Conservation (phyloP, 1,284 basidiomycete species). For the Jaminaea rosea region DNA sequence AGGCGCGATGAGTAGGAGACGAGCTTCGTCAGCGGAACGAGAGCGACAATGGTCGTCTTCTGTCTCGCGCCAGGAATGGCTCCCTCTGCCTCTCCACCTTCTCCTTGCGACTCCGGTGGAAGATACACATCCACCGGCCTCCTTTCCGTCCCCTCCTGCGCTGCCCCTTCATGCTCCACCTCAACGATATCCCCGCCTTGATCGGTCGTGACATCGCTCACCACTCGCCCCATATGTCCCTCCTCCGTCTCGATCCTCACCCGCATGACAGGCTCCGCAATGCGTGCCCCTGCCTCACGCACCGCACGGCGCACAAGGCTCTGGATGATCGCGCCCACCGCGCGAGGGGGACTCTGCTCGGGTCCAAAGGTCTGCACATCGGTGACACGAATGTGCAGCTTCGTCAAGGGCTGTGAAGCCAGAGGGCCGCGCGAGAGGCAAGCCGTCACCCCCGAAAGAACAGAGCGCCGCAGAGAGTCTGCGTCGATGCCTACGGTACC, state of each 20-base stretch:
- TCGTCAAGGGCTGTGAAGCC: conserved; percentile 33
- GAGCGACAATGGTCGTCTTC: conserved; percentile 44
- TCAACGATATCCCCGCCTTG: conserved; percentile 34
- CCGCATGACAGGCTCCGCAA: conserved; percentile 45
- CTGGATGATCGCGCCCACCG: conserved; percentile 24
- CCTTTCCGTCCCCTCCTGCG: conserved; percentile 52
- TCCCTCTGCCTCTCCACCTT: conserved; percentile 15
- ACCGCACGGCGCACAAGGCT: conserved; percentile 22
- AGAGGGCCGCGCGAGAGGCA: conserved; percentile 36
- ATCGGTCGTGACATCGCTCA: conserved; percentile 36
- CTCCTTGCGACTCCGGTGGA: conserved; percentile 55
- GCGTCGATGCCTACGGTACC: background rate
- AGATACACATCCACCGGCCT: conserved; percentile 60
- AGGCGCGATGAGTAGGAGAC: conserved; percentile 69
- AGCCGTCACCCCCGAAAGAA: conserved; percentile 20
- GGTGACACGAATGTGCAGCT: conserved; percentile 19
- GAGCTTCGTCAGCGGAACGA: conserved; percentile 68
- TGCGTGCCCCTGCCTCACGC: conserved; percentile 10
- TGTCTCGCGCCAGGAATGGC: conserved; percentile 48
- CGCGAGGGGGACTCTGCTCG: conserved; percentile 21
- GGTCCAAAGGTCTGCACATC: conserved; percentile 21
- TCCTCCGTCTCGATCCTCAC: conserved; percentile 26
- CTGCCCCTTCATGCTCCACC: conserved; percentile 16
- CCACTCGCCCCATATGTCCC: conserved; percentile 30
- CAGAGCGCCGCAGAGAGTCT: conserved; percentile 1